Conservation (phyloP, 306 rosid species). For the Fragaria iinumae region DNA sequence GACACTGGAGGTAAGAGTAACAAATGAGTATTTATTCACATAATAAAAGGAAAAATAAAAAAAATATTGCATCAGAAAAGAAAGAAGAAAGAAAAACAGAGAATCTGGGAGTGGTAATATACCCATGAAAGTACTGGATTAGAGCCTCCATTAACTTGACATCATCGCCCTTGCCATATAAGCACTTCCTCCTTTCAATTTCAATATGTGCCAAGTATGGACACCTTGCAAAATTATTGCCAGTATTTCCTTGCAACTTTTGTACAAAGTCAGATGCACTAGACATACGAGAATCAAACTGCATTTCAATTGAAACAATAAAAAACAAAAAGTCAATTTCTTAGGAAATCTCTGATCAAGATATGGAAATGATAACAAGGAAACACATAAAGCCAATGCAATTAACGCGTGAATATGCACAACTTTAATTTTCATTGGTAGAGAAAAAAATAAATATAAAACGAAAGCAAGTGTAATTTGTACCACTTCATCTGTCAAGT, state of each 20-base stretch:
- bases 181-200: constrained; percentile 79
- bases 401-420: constrained; percentile 37
- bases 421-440: constrained; percentile 7
- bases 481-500: constrained; percentile 77
- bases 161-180: constrained; percentile 61
- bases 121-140: constrained; percentile 71
- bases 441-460: background rate
- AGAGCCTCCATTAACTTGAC: constrained; percentile 58
- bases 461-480: constrained; percentile 13
- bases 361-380: constrained; percentile 17
- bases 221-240: constrained; percentile 52
- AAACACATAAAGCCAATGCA: constrained; percentile 16
- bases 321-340: constrained; percentile 27
- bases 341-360: constrained; percentile 6
- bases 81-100: background rate
- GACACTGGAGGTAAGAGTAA: background rate
- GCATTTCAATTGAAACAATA: constrained; percentile 36
- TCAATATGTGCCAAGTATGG: constrained; percentile 84
- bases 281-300: constrained; percentile 83
- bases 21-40: background rate
- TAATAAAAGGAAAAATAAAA: background rate
- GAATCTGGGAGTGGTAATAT: constrained; percentile 13
- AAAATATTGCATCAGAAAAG: background rate
- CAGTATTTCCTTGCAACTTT: constrained; percentile 52
- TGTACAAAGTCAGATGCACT: constrained; percentile 60